phyloP scores from a whole-genome alignment of 257 asterid genomes.

The Solanum sejunctum region DNA sequence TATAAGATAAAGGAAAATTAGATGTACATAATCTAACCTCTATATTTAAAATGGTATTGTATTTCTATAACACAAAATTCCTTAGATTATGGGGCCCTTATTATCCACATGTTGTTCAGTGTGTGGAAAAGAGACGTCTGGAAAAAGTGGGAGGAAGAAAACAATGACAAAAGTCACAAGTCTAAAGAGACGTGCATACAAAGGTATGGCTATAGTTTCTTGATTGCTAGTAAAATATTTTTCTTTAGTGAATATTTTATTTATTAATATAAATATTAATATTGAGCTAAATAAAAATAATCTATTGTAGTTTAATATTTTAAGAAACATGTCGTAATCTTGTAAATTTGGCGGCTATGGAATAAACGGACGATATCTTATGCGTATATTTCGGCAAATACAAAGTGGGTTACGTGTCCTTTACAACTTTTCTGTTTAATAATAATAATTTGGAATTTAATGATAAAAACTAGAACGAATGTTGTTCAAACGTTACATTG shows the following conservation, averaged over 20 bases:
- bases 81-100: background rate
- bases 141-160: background rate
- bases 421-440: background rate
- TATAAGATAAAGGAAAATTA: too few relatives aligned
- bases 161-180: background rate
- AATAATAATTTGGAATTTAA: background rate
- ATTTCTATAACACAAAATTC: background rate
- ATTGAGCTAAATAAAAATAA: background rate
- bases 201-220: background rate
- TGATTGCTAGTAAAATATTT: too few relatives aligned
- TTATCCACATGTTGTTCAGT: background rate
- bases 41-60: too few relatives aligned
- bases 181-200: background rate
- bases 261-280: too few relatives aligned
- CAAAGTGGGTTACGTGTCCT: background rate
- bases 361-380: conserved; percentile 17
- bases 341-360: conserved; percentile 25
- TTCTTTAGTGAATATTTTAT: too few relatives aligned
- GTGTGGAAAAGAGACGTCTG: background rate
- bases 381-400: conserved; percentile 17
- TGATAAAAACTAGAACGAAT: background rate
- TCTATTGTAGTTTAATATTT: background rate
- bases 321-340: background rate
- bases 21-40: too few relatives aligned
- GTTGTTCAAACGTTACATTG: background rate